Conservation (phyloP, 257 asterid species). For the Paraleonurus japonicus region DNA sequence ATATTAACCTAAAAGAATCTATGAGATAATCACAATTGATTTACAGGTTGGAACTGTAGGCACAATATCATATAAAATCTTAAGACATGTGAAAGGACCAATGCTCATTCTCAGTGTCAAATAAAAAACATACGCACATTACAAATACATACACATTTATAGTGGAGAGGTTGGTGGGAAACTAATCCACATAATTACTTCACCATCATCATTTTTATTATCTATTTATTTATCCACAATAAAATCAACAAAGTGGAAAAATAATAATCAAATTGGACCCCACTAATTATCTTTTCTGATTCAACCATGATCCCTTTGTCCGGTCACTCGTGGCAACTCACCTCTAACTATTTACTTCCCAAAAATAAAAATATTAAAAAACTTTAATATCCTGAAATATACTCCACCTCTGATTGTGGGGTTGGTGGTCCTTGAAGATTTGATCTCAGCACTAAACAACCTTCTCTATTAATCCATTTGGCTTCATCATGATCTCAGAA, state of each 20-base stretch:
- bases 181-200: slow-evolving; percentile 25
- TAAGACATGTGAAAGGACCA: slow-evolving; percentile 4
- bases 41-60: not conserved
- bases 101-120: not conserved
- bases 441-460: not conserved
- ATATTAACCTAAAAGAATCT: not conserved
- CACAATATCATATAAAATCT: not conserved
- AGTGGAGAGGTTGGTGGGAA: slow-evolving; percentile 15
- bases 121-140: not conserved
- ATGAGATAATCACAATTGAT: not conserved
- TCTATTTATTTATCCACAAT: slow-evolving; percentile 16
- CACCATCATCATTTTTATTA: slow-evolving; percentile 17
- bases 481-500: not conserved
- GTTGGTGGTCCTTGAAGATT: slow-evolving; percentile 34
- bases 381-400: not conserved
- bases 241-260: not conserved
- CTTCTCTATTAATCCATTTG: slow-evolving; percentile 1
- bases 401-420: slow-evolving; percentile 21
- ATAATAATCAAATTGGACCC: slow-evolving; percentile 23
- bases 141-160: slow-evolving; percentile 13
- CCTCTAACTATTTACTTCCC: slow-evolving; percentile 16
- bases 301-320: slow-evolving; percentile 25
- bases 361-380: not conserved
- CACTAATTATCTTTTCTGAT: slow-evolving; percentile 25
- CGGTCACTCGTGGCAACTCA: slow-evolving; percentile 13